Conservation (phyloP, 1,284 basidiomycete genomes). For the Laetiporus sulphureus region DNA sequence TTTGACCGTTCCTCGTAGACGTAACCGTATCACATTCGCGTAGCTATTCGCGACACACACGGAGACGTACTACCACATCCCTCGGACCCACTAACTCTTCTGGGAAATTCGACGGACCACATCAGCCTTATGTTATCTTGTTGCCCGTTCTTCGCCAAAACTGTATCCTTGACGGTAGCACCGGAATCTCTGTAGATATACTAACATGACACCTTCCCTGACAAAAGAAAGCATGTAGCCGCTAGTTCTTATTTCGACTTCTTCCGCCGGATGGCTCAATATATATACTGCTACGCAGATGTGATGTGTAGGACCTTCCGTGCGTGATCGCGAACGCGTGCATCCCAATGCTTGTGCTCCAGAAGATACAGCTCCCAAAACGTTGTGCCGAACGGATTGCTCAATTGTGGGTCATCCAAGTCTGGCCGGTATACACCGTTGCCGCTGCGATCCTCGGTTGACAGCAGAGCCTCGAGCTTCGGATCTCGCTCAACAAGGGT, state of each 20-base stretch:
- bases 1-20: no score
- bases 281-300: no score
- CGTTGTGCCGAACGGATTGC: conserved; percentile 63
- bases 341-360: conserved; percentile 52
- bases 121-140: no score
- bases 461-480: conserved; percentile 78
- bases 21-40: no score
- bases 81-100: no score
- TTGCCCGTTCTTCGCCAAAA: no score
- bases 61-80: no score
- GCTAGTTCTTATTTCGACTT: conserved; percentile 7
- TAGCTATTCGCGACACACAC: no score
- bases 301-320: conserved; percentile 11
- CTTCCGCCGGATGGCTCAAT: no score
- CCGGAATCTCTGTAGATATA: conserved; percentile 17
- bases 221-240: conserved; percentile 16
- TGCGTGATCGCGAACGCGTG: conserved; percentile 43
- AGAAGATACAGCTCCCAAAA: conserved; percentile 67
- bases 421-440: conserved; percentile 77
- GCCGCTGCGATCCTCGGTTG: conserved; percentile 78
- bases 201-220: conserved; percentile 6
- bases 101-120: no score
- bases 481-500: conserved; percentile 71
- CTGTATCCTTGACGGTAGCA: conserved; percentile 6
- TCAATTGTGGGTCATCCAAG: conserved; percentile 82